These are phyloP conservation scores for Wickerhamiella infanticola DNA, from an alignment of 1,139 yeast genomes.

Conservation along the genomic window DNA sequence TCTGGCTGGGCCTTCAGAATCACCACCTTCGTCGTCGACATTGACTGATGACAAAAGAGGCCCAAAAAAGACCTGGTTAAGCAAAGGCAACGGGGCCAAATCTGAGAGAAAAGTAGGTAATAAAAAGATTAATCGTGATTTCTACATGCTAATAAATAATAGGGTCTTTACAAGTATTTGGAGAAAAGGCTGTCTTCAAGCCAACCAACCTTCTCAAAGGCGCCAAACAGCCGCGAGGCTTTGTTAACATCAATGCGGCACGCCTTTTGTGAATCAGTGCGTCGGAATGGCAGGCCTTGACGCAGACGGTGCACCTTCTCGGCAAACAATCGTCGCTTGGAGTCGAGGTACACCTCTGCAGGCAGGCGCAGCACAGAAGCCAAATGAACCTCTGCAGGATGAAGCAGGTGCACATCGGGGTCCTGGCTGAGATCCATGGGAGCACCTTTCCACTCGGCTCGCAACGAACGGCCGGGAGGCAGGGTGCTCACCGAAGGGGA, in stretches of 20 bases:
- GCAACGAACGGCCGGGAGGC: slow-evolving; percentile 57
- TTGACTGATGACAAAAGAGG: background rate
- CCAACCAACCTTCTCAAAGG: slow-evolving; percentile 95
- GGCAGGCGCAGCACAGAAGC: slow-evolving; percentile 86
- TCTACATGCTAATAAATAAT: background rate
- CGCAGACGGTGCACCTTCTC: slow-evolving; percentile 74
- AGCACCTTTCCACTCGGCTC: slow-evolving; percentile 96
- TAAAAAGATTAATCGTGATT: background rate
- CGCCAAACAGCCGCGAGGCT: slow-evolving; percentile 82
- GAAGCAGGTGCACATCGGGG: slow-evolving; percentile 55
- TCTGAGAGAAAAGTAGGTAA: background rate
- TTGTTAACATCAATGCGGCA: slow-evolving; percentile 95
- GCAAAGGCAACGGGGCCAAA: background rate
- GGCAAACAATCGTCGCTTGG: slow-evolving; percentile 75
- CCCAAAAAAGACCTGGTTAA: too few species aligned
- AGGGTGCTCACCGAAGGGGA: slow-evolving; percentile 54
- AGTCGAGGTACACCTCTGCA: slow-evolving; percentile 74
- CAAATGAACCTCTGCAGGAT: slow-evolving; percentile 79
- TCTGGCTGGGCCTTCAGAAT: slow-evolving; percentile 15
- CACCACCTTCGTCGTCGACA: slow-evolving; percentile 16
- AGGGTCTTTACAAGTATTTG: slow-evolving; percentile 27
- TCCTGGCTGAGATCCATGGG: slow-evolving; percentile 81
- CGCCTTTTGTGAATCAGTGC: slow-evolving; percentile 96
- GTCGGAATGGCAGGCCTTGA: slow-evolving; percentile 70
- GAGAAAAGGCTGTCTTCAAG: slow-evolving; percentile 61